Conservation (phyloP, 371 early-diverging fungal genomes). For the Mortierella sp. region DNA sequence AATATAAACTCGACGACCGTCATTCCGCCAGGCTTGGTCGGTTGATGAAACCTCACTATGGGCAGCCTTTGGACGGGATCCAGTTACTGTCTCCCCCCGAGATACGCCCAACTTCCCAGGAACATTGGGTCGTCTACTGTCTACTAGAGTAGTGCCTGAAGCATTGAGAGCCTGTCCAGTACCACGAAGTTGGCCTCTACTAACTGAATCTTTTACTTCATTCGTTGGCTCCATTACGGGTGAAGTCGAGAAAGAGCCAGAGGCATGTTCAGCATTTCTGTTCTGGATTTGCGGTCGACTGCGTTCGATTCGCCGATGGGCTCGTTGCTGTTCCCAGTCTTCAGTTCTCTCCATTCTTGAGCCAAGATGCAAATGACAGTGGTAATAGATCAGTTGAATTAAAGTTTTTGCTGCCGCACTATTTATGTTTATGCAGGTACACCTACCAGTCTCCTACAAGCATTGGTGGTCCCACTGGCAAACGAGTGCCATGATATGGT, state of each 20-base stretch:
- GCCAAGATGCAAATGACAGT: neutral
- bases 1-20: neutral
- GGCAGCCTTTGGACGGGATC: neutral
- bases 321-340: neutral
- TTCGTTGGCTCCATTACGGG: neutral
- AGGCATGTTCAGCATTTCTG: neutral
- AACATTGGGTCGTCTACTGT: neutral
- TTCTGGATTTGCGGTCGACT: neutral
- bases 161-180: neutral
- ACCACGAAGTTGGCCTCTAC: neutral
- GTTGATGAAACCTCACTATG: neutral
- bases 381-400: neutral
- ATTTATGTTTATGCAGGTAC: too few relatives aligned
- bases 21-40: neutral
- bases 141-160: neutral
- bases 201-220: neutral
- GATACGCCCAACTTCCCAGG: neutral
- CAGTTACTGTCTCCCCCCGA: neutral
- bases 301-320: neutral
- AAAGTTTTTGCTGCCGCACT: neutral
- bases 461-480: too few relatives aligned
- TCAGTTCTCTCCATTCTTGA: slow-evolving; percentile 1
- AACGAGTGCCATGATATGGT: too few relatives aligned
- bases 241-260: neutral
- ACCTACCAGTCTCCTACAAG: too few relatives aligned